phyloP scores from a whole-genome alignment of 805 yeast genomes.

The Yarrowia yakushimensis region DNA sequence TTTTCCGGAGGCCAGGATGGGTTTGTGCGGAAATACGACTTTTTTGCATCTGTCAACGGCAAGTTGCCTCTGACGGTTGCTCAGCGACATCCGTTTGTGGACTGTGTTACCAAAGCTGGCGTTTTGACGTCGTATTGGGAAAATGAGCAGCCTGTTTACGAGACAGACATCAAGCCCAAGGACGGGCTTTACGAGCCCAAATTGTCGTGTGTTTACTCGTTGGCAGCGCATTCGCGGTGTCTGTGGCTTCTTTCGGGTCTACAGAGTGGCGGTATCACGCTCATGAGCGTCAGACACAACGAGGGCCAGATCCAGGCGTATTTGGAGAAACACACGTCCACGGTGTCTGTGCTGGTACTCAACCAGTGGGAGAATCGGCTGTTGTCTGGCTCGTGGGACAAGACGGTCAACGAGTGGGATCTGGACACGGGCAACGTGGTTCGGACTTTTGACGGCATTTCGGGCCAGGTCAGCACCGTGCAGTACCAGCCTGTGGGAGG shows the following conservation, averaged over 20 bases:
- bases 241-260: conserved; percentile 83
- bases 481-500: conserved; percentile 49
- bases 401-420: conserved; percentile 77
- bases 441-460: conserved; percentile 50
- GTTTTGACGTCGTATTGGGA: conserved; percentile 87
- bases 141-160: conserved; percentile 78
- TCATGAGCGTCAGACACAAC: conserved; percentile 76
- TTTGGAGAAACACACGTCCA: conserved; percentile 64
- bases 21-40: conserved; percentile 82
- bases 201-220: conserved; percentile 79
- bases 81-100: conserved; percentile 84
- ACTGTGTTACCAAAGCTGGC: conserved; percentile 81
- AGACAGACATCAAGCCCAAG: conserved; percentile 42
- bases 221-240: conserved; percentile 80
- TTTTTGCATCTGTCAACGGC: conserved; percentile 80
- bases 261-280: conserved; percentile 71
- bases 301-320: conserved; percentile 82
- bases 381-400: conserved; percentile 90
- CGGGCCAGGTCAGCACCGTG: conserved; percentile 77
- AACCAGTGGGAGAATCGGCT: conserved; percentile 60
- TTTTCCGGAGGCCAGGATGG: conserved; percentile 98
- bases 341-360: conserved; percentile 69
- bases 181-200: conserved; percentile 40
- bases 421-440: conserved; percentile 61
- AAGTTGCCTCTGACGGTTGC: conserved; percentile 83